phyloP scores from a whole-genome alignment of 257 asterid genomes.

The Solanum pennellii region DNA sequence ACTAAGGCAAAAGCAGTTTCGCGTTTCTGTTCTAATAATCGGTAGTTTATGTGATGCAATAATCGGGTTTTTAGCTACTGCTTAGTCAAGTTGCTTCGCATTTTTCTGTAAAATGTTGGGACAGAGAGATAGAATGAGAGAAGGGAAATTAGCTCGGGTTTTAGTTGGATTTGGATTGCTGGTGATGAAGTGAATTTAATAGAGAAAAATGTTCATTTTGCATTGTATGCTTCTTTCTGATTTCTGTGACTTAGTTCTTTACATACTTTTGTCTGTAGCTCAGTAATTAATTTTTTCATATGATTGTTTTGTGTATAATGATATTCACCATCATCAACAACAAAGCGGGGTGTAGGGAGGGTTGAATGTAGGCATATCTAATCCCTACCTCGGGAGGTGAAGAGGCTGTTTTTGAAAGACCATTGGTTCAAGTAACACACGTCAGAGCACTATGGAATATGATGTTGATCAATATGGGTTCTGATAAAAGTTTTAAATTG shows the following conservation, averaged over 20 bases:
- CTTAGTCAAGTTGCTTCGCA: not conserved
- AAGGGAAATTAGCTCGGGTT: not conserved
- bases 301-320: not conserved
- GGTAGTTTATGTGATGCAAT: not conserved
- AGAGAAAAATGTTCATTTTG: not conserved
- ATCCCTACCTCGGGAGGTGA: not conserved
- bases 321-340: not conserved
- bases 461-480: not conserved
- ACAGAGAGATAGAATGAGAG: not conserved
- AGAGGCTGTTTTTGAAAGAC: not conserved
- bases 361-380: not conserved
- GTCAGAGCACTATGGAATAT: not conserved
- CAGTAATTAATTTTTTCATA: not conserved
- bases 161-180: not conserved
- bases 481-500: not conserved
- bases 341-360: not conserved
- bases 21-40: not conserved
- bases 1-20: not conserved
- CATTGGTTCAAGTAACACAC: not conserved
- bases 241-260: not conserved
- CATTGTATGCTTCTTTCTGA: not conserved
- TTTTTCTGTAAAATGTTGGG: not conserved
- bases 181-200: not conserved
- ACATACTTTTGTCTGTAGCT: not conserved
- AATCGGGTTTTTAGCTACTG: not conserved